Percentiles rank a stretch among this genome's conserved stretches.
Evolutionary conservation across 2,329 filamentous ascomycete species (phyloP).

Genomic region (Chlorencoelia australis): DNA sequence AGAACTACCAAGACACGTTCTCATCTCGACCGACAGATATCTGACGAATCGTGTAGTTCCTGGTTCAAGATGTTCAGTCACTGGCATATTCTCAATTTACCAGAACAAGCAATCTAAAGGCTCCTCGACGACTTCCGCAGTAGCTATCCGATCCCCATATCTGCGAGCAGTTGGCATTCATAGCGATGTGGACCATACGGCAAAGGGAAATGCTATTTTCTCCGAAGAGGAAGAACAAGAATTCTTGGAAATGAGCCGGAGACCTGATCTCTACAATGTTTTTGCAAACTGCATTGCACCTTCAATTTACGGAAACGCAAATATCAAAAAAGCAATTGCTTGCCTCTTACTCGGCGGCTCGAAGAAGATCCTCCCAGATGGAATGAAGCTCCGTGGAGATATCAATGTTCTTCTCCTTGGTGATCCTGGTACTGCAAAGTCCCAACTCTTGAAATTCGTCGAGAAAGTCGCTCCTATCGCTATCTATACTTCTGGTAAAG

Average conservation of each 20-base stretch:
- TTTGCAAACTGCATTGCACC: slow-evolving; percentile 92
- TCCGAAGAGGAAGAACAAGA: slow-evolving; percentile 96
- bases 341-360: slow-evolving; percentile 89
- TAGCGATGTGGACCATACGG: slow-evolving; percentile 79
- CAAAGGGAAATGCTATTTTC: slow-evolving; percentile 75
- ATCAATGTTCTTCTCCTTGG: slow-evolving; percentile 96
- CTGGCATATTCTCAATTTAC: slow-evolving; percentile 97
- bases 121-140: slow-evolving; percentile 62
- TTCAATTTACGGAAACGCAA: slow-evolving; percentile 89
- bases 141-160: slow-evolving; percentile 93
- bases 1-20: slow-evolving; percentile 86
- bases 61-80: slow-evolving; percentile 86
- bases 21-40: slow-evolving; percentile 94
- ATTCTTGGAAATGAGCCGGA: slow-evolving; percentile 79
- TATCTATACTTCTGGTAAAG: slow-evolving; percentile 97
- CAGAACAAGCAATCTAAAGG: slow-evolving; percentile 82
- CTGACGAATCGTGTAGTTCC: slow-evolving; percentile 92
- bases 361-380: slow-evolving; percentile 95
- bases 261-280: slow-evolving; percentile 83
- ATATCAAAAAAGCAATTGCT: slow-evolving; percentile 96
- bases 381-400: slow-evolving; percentile 94
- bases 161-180: slow-evolving; percentile 86
- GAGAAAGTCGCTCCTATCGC: slow-evolving; percentile 94
- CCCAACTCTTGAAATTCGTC: slow-evolving; percentile 92
- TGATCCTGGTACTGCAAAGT: slow-evolving; percentile 97